Base-by-base conservation (phyloP, 1,284 basidiomycete genomes). In the Malassezia nana region DNA sequence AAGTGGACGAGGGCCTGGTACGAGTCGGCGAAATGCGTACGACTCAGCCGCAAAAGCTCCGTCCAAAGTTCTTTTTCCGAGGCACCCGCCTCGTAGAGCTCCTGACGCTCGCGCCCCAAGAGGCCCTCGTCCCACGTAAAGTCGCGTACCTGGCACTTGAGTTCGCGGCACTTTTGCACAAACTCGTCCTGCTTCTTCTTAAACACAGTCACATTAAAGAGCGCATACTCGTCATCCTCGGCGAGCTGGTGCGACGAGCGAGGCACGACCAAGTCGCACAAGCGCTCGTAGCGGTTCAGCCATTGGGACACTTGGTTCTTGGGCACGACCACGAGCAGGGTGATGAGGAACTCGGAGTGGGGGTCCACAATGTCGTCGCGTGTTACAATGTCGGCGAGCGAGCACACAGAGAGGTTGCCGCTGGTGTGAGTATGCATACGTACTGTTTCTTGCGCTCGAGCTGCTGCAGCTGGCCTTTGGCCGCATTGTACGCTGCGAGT, bases 1-100 rank as follows among this genome's bases (percentile, higher is more conserved):
- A 98, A 79, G 72, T 98, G 94, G 1, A 91, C 85, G 16, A 96
- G 80, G 29, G 92, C 81, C 75, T 98, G 89, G 78, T 91, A 91
- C 3, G 91, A 84, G 76, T 99, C 94, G 6, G 89, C 91, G 74
- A 98, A 99, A 77, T 94, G 95, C 56, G 88, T 94, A 58, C 94
- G 81, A 26, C 90, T 84, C 39, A 98, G 76, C 59, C 88, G 83
- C n/a, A 99, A 78, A 2, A 99, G 80, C 69, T 98, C 94, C 18
- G 90, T 89, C 94, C 94, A 98, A 50, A 96, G 84, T 73, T 99
- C 91, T 77, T 89, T 92, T 79, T 98, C 94, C 41, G 89, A 87
- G 7, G 81, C 80, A 62, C 86, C 84, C 2, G 91, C 84, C 29
- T 80, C 79, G 26, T 83, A 82, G 10, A 95, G 77, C 55, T 96